These are phyloP conservation scores for Pholiota adiposa DNA, from an alignment of 1,284 basidiomycete species.

Conservation along the genomic window DNA sequence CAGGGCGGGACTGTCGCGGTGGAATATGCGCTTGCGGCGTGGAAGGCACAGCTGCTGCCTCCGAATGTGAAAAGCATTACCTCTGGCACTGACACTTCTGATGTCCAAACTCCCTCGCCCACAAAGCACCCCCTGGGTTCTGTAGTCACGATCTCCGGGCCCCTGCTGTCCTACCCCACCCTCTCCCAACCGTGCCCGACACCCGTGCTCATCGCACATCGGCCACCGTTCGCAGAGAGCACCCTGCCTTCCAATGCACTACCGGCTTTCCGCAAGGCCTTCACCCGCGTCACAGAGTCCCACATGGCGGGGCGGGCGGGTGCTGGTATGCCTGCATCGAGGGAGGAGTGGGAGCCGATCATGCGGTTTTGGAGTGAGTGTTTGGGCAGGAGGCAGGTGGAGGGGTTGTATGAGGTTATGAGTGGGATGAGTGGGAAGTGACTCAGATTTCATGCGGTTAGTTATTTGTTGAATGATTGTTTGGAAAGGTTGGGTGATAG, in stretches of 20 bases:
- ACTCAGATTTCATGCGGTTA: no score
- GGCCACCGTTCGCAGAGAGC: conserved; percentile 48
- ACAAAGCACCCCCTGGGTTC: conserved; percentile 55
- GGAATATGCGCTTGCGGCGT: conserved; percentile 64
- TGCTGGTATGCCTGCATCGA: conserved; percentile 74
- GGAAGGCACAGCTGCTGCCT: conserved; percentile 43
- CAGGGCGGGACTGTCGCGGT: conserved; percentile 85
- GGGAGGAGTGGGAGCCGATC: conserved; percentile 79
- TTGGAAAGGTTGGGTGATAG: no score
- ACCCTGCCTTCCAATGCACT: conserved; percentile 49
- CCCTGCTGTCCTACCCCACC: conserved; percentile 78
- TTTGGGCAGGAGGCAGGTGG: conserved; percentile 60
- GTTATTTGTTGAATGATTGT: no score
- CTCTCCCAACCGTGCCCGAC: conserved; percentile 55
- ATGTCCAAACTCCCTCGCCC: neutral
- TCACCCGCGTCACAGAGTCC: conserved; percentile 51
- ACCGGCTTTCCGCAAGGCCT: conserved; percentile 62
- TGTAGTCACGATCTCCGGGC: conserved; percentile 70
- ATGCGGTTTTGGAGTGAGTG: conserved; percentile 88
- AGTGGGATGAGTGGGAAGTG: conserved; percentile 32
- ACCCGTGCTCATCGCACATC: conserved; percentile 66
- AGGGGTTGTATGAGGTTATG: conserved; percentile 81
- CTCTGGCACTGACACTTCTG: neutral
- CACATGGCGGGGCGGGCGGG: conserved; percentile 42
- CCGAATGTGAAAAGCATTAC: conserved; percentile 19